phyloP scores from a whole-genome alignment of 108 stramenopile genomes.

The Poteriospumella lacustris region DNA sequence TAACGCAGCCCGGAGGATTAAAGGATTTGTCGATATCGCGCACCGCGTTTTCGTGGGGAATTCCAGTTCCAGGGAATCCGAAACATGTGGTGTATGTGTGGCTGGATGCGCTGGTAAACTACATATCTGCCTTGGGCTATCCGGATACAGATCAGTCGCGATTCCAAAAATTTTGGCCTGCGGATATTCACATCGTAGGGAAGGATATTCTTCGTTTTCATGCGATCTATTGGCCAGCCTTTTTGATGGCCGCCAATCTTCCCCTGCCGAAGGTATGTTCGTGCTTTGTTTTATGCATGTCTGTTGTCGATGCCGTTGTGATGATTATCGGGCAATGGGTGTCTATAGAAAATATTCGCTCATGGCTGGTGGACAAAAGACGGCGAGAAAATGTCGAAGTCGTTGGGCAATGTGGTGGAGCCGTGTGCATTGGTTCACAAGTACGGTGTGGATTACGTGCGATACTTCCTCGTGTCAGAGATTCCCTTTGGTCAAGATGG shows the following conservation, averaged over 20 bases:
- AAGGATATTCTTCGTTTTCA: constrained; percentile 99
- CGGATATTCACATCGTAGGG: constrained; percentile 88
- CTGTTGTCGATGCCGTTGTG: no score
- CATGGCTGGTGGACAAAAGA: constrained; percentile 54
- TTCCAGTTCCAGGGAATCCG: constrained; percentile 78
- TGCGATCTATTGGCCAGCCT: constrained; percentile 94
- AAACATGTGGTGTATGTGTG: constrained; percentile 97
- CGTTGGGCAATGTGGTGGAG: constrained; percentile 92
- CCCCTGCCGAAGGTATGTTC: constrained; percentile 74
- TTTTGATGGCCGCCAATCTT: constrained; percentile 88
- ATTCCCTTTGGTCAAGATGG: constrained; percentile 87
- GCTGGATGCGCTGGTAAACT: constrained; percentile 97
- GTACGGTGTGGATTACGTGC: constrained; percentile 83
- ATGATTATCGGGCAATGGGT: not conserved
- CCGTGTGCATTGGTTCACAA: constrained; percentile 83
- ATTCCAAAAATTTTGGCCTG: constrained; percentile 79
- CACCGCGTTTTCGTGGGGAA: constrained; percentile 93
- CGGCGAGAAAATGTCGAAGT: constrained; percentile 98
- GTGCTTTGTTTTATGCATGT: no score
- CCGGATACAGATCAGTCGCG: constrained; percentile 50
- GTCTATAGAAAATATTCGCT: not conserved
- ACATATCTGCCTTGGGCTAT: constrained; percentile 80
- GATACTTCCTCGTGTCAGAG: constrained; percentile 84
- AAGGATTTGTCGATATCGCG: constrained; percentile 86
- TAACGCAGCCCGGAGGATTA: constrained; percentile 65